Evolutionary conservation across 345 rosid genomes (phyloP).

Genomic region (Populus pruinosa): DNA sequence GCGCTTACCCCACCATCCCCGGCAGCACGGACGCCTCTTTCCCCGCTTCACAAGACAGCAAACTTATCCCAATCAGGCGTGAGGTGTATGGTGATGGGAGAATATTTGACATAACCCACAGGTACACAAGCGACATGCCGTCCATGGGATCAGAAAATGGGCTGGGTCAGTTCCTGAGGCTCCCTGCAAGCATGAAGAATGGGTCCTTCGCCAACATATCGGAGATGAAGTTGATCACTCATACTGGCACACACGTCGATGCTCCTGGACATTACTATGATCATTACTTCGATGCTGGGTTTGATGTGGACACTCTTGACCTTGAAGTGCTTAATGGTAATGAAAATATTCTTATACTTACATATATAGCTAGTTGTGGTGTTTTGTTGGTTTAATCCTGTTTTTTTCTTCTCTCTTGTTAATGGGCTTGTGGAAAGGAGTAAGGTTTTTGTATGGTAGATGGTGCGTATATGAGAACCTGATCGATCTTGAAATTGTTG

Average conservation of each 20-base stretch:
- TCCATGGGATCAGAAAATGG: neutral
- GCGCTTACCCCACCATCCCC: neutral
- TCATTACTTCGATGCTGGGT: conserved; percentile 18
- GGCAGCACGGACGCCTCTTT: neutral
- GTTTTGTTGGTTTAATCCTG: neutral
- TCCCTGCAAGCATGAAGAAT: conserved; percentile 5
- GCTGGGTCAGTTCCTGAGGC: neutral
- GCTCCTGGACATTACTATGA: conserved; percentile 18
- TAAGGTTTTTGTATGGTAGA: no score
- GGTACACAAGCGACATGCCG: conserved; percentile 9
- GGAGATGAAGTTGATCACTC: neutral
- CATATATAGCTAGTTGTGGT: neutral
- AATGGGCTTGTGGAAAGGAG: no score
- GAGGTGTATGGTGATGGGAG: conserved; percentile 1
- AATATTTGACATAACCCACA: conserved; percentile 14
- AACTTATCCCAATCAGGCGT: neutral
- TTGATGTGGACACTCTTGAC: conserved; percentile 21
- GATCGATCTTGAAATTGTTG: neutral
- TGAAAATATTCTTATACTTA: neutral
- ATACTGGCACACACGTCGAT: conserved; percentile 12
- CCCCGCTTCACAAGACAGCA: neutral
- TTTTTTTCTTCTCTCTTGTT: neutral
- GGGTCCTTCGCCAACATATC: conserved; percentile 4
- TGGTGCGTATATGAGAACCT: no score
- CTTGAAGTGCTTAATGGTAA: conserved; percentile 20